A percentile compares a stretch with the other conserved stretches of the same genome.
These are phyloP conservation scores for Lichtheimia hyalospora DNA, from an alignment of 371 early-diverging fungal genomes.

Conservation along the genomic window DNA sequence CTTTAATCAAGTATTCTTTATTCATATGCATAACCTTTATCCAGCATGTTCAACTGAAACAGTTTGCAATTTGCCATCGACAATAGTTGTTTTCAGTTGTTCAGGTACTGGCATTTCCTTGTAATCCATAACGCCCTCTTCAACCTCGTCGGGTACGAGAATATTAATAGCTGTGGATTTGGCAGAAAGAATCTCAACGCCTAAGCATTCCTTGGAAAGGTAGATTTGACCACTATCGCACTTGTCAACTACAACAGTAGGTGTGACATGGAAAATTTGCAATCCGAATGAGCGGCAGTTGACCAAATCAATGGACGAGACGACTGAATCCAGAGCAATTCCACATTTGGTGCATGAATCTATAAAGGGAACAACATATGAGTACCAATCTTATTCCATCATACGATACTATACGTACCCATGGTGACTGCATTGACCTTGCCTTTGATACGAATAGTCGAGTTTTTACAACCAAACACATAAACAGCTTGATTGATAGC, in stretches of 20 bases:
- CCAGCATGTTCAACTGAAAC: constrained; percentile 82
- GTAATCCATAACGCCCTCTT: constrained; percentile 74
- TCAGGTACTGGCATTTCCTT: constrained; percentile 89
- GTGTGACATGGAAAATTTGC: constrained; percentile 83
- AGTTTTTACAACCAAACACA: constrained; percentile 88
- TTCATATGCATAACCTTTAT: no score
- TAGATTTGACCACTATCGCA: constrained; percentile 90
- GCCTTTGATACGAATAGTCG: constrained; percentile 86
- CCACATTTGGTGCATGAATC: constrained; percentile 89
- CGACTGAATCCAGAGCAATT: constrained; percentile 80
- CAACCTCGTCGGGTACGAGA: constrained; percentile 63
- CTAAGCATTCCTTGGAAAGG: constrained; percentile 73
- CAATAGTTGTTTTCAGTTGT: constrained; percentile 87
- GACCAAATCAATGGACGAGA: constrained; percentile 88
- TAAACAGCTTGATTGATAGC: constrained; percentile 90
- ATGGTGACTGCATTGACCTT: constrained; percentile 91
- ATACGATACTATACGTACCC: constrained; percentile 40
- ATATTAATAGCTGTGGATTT: constrained; percentile 91
- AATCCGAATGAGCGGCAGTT: constrained; percentile 89
- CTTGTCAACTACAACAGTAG: constrained; percentile 90
- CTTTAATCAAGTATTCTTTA: no score
- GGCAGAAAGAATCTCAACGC: constrained; percentile 86
- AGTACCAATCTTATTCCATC: background rate
- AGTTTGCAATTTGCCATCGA: constrained; percentile 79
- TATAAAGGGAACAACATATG: constrained; percentile 13